phyloP scores from a whole-genome alignment of 805 yeast species.

The Myxozyma udenii region DNA sequence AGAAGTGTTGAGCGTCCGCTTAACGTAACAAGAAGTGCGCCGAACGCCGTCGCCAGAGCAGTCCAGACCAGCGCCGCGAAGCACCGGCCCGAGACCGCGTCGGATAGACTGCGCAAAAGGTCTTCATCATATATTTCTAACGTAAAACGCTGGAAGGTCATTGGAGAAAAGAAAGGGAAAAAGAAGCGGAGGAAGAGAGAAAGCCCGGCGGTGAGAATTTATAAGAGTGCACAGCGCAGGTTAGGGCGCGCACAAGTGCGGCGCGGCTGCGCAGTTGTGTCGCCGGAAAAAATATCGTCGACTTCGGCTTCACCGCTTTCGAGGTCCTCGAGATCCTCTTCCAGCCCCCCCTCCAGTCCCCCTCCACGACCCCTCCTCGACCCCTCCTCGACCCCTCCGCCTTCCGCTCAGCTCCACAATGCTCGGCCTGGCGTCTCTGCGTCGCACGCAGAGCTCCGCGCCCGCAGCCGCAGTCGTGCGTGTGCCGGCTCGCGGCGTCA shows the following conservation, averaged over 20 bases:
- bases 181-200: neutral
- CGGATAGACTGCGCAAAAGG: conserved; percentile 29
- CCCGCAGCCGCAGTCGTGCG: neutral
- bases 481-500: neutral
- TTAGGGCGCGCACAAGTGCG: neutral
- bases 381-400: too few relatives aligned
- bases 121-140: conserved; percentile 27
- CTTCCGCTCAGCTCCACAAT: neutral
- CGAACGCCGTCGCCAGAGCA: conserved; percentile 29
- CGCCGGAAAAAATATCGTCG: neutral
- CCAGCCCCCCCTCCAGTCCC: too few relatives aligned
- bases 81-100: conserved; percentile 9
- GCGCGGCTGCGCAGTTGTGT: neutral
- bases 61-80: neutral
- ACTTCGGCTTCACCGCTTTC: neutral
- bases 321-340: too few relatives aligned
- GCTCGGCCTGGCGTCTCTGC: neutral
- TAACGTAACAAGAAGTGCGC: conserved; percentile 31
- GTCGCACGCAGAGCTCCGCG: neutral
- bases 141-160: conserved; percentile 32
- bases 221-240: neutral
- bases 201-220: conserved; percentile 1
- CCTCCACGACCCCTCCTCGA: too few relatives aligned
- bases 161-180: conserved; percentile 15
- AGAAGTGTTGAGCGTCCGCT: conserved; percentile 29